A percentile compares a stretch with the other conserved stretches of the same genome.
phyloP scores from a whole-genome alignment of 2,329 filamentous ascomycete genomes.

The Epichloe baconii region DNA sequence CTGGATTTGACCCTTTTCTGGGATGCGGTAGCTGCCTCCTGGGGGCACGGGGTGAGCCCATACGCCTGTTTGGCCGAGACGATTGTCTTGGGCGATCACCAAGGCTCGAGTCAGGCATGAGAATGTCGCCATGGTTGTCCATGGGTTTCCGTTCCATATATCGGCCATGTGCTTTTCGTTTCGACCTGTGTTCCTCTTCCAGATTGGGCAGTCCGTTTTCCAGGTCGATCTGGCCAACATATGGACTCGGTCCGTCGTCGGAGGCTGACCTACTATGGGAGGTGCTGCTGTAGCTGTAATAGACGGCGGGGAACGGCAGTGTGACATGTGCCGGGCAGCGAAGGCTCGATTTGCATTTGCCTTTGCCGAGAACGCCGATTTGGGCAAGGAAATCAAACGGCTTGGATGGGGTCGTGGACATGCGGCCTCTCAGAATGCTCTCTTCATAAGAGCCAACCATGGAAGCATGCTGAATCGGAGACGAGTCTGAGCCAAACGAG shows the following conservation, averaged over 20 bases:
- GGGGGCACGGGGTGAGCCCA: conserved; percentile 45
- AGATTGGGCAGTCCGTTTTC: conserved; percentile 59
- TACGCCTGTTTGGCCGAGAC: conserved; percentile 37
- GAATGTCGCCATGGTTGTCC: conserved; percentile 14
- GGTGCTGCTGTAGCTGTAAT: conserved; percentile 77
- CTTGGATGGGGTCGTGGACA: conserved; percentile 92
- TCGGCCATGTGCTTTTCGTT: conserved; percentile 35
- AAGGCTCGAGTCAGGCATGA: conserved; percentile 9
- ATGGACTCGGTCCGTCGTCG: conserved; percentile 85
- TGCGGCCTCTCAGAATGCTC: conserved; percentile 83
- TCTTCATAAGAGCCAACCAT: conserved; percentile 99
- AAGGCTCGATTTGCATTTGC: conserved; percentile 75
- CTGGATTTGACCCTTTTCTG: conserved; percentile 84
- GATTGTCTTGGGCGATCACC: conserved; percentile 19
- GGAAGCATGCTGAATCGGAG: conserved; percentile 74
- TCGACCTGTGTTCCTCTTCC: conserved; percentile 33
- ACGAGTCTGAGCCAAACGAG: conserved; percentile 61
- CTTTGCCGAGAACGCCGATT: conserved; percentile 82
- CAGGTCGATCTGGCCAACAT: conserved; percentile 85
- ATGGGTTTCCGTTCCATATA: conserved; percentile 22
- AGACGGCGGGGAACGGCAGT: conserved; percentile 84
- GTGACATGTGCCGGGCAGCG: conserved; percentile 83
- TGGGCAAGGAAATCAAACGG: conserved; percentile 88
- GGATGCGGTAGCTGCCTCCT: conserved; percentile 86
- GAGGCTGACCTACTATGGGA: conserved; percentile 47